A percentile compares a stretch with the other conserved stretches of the same genome.
Evolutionary conservation across 2,329 filamentous ascomycete genomes (phyloP).

Genomic region (Volutella citrinella): DNA sequence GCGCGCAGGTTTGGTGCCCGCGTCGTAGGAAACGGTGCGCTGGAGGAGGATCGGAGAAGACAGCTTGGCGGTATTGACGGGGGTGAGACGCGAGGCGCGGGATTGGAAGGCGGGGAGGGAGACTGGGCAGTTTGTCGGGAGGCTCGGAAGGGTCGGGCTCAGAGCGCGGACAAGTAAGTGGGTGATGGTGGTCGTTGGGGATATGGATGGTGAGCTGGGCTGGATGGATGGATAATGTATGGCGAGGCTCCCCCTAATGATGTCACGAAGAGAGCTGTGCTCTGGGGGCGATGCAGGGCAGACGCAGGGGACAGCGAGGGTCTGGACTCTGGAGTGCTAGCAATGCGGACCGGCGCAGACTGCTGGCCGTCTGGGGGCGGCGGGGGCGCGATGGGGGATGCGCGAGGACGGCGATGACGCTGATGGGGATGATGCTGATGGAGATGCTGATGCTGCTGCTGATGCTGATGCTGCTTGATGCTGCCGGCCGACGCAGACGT

Average conservation of each 20-base stretch:
- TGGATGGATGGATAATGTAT: slow-evolving; percentile 4
- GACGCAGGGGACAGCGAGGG: neutral
- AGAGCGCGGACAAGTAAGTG: slow-evolving; percentile 6
- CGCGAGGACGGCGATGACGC: too few relatives aligned
- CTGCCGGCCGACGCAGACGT: too few relatives aligned
- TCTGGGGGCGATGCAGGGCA: slow-evolving; percentile 16
- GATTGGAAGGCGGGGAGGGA: slow-evolving; percentile 9
- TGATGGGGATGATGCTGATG: too few relatives aligned
- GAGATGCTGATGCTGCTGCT: too few relatives aligned
- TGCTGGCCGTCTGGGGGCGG: too few relatives aligned
- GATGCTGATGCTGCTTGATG: too few relatives aligned
- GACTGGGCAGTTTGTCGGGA: too few relatives aligned
- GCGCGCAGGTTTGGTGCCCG: slow-evolving; percentile 67
- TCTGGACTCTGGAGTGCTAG: neutral
- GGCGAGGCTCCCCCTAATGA: slow-evolving; percentile 25
- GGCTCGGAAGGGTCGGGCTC: slow-evolving; percentile 9
- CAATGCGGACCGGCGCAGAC: slow-evolving; percentile 1
- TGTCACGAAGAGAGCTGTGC: slow-evolving; percentile 24
- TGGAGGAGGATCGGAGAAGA: slow-evolving; percentile 85
- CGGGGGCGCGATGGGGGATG: too few relatives aligned
- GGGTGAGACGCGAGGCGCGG: slow-evolving; percentile 15
- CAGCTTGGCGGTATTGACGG: slow-evolving; percentile 85
- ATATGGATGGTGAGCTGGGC: slow-evolving; percentile 9
- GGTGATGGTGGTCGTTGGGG: slow-evolving; percentile 9
- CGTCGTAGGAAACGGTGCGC: slow-evolving; percentile 88